Conservation (phyloP, 352 stramenopile species). For the Thraustotheca clavata region DNA sequence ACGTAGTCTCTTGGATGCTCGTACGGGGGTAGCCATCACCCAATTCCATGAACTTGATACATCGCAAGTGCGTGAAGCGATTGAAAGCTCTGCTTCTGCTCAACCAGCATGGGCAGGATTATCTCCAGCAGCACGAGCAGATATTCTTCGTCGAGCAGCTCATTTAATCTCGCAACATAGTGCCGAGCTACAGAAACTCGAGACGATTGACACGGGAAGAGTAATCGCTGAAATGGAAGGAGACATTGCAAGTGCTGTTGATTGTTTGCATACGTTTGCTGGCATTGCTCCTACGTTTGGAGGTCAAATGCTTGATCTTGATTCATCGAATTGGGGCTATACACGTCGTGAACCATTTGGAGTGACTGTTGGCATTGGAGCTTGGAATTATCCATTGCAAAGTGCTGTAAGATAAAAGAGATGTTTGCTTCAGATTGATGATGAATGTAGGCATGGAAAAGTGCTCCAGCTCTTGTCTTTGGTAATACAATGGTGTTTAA, state of each 20-base stretch:
- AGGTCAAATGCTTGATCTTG: slow-evolving; percentile 57
- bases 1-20: slow-evolving; percentile 50
- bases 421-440: neutral
- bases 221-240: slow-evolving; percentile 62
- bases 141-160: slow-evolving; percentile 50
- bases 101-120: slow-evolving; percentile 58
- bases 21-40: slow-evolving; percentile 39
- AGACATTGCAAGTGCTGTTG: slow-evolving; percentile 56
- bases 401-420: slow-evolving; percentile 28
- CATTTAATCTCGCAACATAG: slow-evolving; percentile 50
- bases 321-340: slow-evolving; percentile 63
- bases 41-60: slow-evolving; percentile 40
- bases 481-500: slow-evolving; percentile 92
- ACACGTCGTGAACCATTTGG: slow-evolving; percentile 63
- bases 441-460: slow-evolving; percentile 53
- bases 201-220: slow-evolving; percentile 71
- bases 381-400: slow-evolving; percentile 79
- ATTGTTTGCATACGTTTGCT: slow-evolving; percentile 76
- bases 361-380: slow-evolving; percentile 63
- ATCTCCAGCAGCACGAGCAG: slow-evolving; percentile 48
- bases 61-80: slow-evolving; percentile 40
- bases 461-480: slow-evolving; percentile 66
- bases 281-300: slow-evolving; percentile 54
- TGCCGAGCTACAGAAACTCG: slow-evolving; percentile 56
- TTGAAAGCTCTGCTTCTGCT: slow-evolving; percentile 31